Conservation (phyloP, 306 rosid species). For the Cyclanthera cordifolia region DNA sequence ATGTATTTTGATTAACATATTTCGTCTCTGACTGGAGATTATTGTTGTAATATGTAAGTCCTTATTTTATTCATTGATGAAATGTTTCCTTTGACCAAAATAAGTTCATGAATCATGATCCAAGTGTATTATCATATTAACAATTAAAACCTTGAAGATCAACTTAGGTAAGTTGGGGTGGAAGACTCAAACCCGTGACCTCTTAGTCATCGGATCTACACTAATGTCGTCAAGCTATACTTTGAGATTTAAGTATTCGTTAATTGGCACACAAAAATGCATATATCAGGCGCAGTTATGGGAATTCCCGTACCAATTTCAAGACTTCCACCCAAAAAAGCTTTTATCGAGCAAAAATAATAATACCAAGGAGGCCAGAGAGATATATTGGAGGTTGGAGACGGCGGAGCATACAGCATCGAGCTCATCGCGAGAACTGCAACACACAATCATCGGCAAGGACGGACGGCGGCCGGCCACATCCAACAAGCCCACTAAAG, state of each 20-base stretch:
- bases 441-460: conserved; percentile 60
- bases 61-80: too few species aligned
- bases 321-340: not conserved
- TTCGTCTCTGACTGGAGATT: too few species aligned
- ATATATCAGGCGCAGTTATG: not conserved
- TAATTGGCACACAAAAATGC: not conserved
- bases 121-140: not conserved
- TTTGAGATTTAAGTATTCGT: not conserved
- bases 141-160: not conserved
- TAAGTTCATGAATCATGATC: not conserved
- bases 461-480: conserved; percentile 57
- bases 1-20: too few species aligned
- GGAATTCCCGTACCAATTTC: not conserved
- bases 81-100: not conserved
- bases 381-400: conserved; percentile 46
- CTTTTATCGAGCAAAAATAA: not conserved
- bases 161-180: not conserved
- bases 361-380: conserved; percentile 49
- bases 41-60: too few species aligned
- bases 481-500: conserved; percentile 55
- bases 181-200: too few species aligned
- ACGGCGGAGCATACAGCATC: conserved; percentile 65
- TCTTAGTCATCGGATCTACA: too few species aligned
- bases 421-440: conserved; percentile 81
- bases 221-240: too few species aligned